phyloP scores from a whole-genome alignment of 2,329 filamentous ascomycete genomes.

The Venturia carpophila region DNA sequence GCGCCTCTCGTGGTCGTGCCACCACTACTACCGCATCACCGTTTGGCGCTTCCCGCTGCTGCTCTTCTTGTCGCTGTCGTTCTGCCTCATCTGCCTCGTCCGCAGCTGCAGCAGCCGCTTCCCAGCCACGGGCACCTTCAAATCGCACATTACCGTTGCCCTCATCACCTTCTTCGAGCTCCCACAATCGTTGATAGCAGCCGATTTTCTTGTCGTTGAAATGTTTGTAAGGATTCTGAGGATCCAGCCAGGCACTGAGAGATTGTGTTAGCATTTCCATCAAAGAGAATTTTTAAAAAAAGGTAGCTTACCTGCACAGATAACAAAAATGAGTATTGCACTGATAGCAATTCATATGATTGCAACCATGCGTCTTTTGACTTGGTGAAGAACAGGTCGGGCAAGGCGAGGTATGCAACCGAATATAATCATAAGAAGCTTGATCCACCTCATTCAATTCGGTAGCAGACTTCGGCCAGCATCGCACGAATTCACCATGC shows the following conservation, averaged over 20 bases:
- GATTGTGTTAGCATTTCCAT: conserved; percentile 51
- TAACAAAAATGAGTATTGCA: conserved; percentile 95
- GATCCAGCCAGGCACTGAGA: conserved; percentile 63
- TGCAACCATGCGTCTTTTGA: conserved; percentile 90
- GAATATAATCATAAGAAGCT: conserved; percentile 77
- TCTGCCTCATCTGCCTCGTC: conserved; percentile 4
- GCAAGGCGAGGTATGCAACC: conserved; percentile 74
- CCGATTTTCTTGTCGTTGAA: conserved; percentile 62
- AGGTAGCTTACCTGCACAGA: conserved; percentile 35
- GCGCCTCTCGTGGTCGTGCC: neutral
- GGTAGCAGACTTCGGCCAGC: conserved; percentile 55
- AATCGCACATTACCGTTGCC: conserved; percentile 24
- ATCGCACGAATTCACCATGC: conserved; percentile 82
- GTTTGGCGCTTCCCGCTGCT: neutral
- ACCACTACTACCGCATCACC: neutral
- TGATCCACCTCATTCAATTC: conserved; percentile 79
- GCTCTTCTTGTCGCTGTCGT: neutral
- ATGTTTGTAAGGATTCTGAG: conserved; percentile 76
- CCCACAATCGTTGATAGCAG: conserved; percentile 86
- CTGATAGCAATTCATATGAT: conserved; percentile 90
- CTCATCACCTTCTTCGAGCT: conserved; percentile 70
- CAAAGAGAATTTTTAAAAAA: conserved; percentile 62
- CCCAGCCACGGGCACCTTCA: conserved; percentile 8
- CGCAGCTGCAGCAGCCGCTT: conserved; percentile 5
- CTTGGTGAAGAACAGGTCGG: conserved; percentile 78